These are phyloP conservation scores for Scutellaria galericulata DNA, from an alignment of 257 asterid species.

Conservation along the genomic window DNA sequence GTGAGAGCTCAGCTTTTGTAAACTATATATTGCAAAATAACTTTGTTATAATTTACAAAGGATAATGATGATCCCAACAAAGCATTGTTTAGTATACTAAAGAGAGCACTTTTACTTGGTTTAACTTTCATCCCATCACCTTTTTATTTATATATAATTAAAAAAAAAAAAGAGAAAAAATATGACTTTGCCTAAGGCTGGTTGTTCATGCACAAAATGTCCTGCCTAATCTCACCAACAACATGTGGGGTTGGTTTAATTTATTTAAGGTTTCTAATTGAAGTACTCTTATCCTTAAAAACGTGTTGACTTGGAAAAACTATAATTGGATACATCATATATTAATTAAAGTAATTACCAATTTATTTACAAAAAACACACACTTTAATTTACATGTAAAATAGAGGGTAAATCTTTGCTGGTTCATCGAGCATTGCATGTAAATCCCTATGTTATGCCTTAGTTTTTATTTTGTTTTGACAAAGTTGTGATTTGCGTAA, in stretches of 20 bases:
- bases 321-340: not conserved
- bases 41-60: slow-evolving; percentile 31
- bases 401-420: not conserved
- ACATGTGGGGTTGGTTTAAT: slow-evolving; percentile 22
- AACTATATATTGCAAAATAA: slow-evolving; percentile 30
- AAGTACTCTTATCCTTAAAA: slow-evolving; percentile 24
- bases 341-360: not conserved
- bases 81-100: slow-evolving; percentile 33
- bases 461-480: not conserved
- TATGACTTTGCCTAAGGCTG: not conserved
- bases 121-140: slow-evolving; percentile 36
- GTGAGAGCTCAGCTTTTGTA: slow-evolving; percentile 40
- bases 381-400: slow-evolving; percentile 15
- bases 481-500: not conserved
- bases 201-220: not conserved
- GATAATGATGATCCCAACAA: slow-evolving; percentile 51
- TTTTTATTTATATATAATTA: slow-evolving; percentile 28
- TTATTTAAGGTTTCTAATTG: slow-evolving; percentile 29
- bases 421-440: not conserved
- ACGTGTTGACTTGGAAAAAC: slow-evolving; percentile 41
- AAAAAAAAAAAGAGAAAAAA: not conserved
- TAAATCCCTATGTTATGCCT: slow-evolving; percentile 30
- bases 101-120: slow-evolving; percentile 33
- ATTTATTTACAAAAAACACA: not conserved
- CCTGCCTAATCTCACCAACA: slow-evolving; percentile 32